phyloP scores from a whole-genome alignment of 345 rosid genomes.

The Linum usitatissimum region DNA sequence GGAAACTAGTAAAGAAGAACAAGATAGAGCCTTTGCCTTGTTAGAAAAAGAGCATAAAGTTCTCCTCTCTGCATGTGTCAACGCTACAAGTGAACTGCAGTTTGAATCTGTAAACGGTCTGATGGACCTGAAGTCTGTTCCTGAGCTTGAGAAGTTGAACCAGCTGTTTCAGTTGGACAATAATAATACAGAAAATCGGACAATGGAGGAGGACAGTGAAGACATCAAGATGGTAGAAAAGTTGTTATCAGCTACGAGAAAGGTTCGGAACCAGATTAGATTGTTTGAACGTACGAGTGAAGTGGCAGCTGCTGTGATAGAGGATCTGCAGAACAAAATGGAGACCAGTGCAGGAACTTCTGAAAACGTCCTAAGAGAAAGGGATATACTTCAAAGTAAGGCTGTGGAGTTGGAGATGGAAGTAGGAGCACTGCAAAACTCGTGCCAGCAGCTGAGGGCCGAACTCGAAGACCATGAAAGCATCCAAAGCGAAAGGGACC shows the following conservation, averaged over 20 bases:
- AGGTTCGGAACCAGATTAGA: constrained; percentile 28
- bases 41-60: constrained; percentile 36
- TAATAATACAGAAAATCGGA: constrained; percentile 25
- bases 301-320: constrained; percentile 38
- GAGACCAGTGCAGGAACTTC: constrained; percentile 26
- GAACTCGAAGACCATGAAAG: constrained; percentile 6
- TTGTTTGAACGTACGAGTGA: constrained; percentile 43
- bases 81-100: constrained; percentile 48
- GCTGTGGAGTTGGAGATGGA: constrained; percentile 47
- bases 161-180: constrained; percentile 19
- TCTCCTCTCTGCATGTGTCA: constrained; percentile 48
- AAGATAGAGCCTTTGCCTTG: constrained; percentile 31
- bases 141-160: constrained; percentile 31
- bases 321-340: constrained; percentile 51
- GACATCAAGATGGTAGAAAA: constrained; percentile 29
- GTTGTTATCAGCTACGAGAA: constrained; percentile 33
- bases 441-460: constrained; percentile 39
- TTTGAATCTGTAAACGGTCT: constrained; percentile 39
- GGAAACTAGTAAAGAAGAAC: constrained; percentile 40
- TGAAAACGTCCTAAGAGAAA: constrained; percentile 39
- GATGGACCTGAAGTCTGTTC: too few relatives aligned
- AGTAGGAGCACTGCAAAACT: constrained; percentile 35
- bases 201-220: constrained; percentile 14
- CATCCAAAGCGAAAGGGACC: neutral
- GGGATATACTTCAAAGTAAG: constrained; percentile 33